Evolutionary conservation across 2,329 filamentous ascomycete genomes (phyloP), one percentile per base, ranked within the genome.

Genomic region (Sphaerostilbella broomeana): DNA sequence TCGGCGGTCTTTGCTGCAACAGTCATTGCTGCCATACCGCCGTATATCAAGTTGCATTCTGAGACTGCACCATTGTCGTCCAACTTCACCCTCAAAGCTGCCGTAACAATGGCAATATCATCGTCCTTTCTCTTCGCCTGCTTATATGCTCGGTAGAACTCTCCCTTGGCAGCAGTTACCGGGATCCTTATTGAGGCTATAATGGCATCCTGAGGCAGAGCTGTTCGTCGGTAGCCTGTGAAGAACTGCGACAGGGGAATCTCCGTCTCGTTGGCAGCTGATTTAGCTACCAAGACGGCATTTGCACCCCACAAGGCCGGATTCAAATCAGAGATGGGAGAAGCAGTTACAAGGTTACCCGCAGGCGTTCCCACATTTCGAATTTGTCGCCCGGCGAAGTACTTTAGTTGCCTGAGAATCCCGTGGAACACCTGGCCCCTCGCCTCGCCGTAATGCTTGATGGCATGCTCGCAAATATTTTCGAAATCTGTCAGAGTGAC

Each of bases 91-190:
- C 86, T 77, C 42, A 97, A 63, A 1, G 90, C 88, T 19, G 84
- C 80, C 34, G 94, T 97, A 17, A 97, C 92, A 52, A 98, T 97
- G 2, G 92, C 92, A 57, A 98, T 97, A 57, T 98, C 92, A 53
- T 98, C 92, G 53, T 98, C 92, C 58, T 97, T 97, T 49, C 92
- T 72, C 69, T 98, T 98, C 1, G 92, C 80, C 60, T 97, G 90
- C 63, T 98, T 98, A 64, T 95, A 97, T 1, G 90, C 82, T 29
- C 84, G 77, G 58, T 95, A 83, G 56, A 81, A 87, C 57, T 97
- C 92, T 4, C 85, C 82, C 52, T 82, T 84, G 38, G 79, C 73
- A 3, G 71, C 71, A 0, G 85, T 83, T 3, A 85, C 66, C 0
- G 92, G 92, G 30, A 98, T 86, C n/a, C 83, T 78, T 47, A 98